Conservation (phyloP, 2,329 filamentous ascomycete species). For the Moelleriella libera region DNA sequence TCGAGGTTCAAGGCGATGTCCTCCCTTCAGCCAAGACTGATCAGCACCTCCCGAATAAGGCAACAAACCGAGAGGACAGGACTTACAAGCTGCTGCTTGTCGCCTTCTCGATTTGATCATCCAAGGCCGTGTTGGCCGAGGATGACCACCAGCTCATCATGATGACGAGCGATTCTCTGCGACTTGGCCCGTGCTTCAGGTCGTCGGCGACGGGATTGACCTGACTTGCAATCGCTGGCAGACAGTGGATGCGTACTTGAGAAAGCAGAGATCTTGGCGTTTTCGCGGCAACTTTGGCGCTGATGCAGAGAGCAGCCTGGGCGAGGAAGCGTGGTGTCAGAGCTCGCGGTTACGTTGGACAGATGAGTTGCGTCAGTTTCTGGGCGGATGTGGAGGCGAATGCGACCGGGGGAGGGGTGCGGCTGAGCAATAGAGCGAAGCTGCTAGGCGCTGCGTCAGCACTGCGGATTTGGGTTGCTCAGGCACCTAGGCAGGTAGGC, state of each 20-base stretch:
- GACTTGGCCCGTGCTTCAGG: no score
- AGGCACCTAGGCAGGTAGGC: no score
- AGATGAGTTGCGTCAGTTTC: slow-evolving; percentile 3
- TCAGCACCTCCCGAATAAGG: neutral
- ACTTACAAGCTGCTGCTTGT: slow-evolving; percentile 84
- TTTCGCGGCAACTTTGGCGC: no score
- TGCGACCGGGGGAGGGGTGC: neutral
- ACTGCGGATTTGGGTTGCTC: no score
- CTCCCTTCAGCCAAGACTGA: slow-evolving; percentile 43
- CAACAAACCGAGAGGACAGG: slow-evolving; percentile 1
- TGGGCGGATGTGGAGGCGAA: slow-evolving; percentile 2
- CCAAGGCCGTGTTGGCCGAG: slow-evolving; percentile 76
- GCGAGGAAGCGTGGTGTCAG: no score
- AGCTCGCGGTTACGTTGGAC: neutral
- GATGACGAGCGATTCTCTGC: slow-evolving; percentile 5
- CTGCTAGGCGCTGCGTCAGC: neutral
- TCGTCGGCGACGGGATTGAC: no score
- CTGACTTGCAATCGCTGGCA: no score
- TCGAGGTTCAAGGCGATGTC: slow-evolving; percentile 96
- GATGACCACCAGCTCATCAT: slow-evolving; percentile 97
- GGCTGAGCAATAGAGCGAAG: no score
- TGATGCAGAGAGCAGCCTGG: no score
- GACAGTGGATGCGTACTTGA: no score
- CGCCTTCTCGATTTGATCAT: slow-evolving; percentile 93
- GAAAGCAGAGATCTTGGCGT: neutral